phyloP scores from a whole-genome alignment of 352 stramenopile genomes.

The Globisporangium mamillatum region DNA sequence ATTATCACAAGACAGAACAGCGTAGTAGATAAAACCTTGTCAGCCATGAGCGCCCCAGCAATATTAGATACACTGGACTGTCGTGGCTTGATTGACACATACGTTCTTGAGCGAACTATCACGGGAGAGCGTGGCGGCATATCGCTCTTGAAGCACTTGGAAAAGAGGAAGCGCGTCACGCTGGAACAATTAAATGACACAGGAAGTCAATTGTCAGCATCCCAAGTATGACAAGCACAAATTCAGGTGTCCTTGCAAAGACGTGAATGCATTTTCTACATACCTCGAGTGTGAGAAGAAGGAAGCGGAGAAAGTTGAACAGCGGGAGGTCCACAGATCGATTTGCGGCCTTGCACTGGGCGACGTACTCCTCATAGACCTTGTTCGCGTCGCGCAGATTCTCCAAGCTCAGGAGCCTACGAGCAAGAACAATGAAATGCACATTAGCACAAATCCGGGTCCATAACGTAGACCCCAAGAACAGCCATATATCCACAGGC shows the following conservation, averaged over 20 bases:
- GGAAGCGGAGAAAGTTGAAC: constrained; percentile 81
- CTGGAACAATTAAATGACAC: constrained; percentile 24
- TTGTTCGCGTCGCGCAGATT: constrained; percentile 86
- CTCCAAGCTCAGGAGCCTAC: constrained; percentile 73
- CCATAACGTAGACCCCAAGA: neutral
- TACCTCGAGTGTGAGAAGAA: constrained; percentile 84
- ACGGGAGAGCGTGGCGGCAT: constrained; percentile 65
- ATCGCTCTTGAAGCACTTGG: constrained; percentile 85
- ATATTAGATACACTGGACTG: too few species aligned
- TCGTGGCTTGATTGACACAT: constrained; percentile 23
- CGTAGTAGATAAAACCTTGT: constrained; percentile 1
- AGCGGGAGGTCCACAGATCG: constrained; percentile 65
- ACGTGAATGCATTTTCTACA: neutral
- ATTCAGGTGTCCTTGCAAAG: neutral
- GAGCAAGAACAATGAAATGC: neutral
- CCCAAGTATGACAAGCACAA: neutral
- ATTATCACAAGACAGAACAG: constrained; percentile 14
- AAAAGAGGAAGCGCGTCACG: constrained; percentile 82
- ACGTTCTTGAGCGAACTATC: constrained; percentile 77
- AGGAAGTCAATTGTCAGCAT: neutral
- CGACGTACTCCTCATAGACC: constrained; percentile 67
- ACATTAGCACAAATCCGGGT: neutral
- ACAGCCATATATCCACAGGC: neutral
- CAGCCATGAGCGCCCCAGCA: neutral
- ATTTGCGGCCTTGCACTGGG: constrained; percentile 37